Evolutionary conservation across 148 eudicot genomes (phyloP).

Genomic region (Limonium bicolor): DNA sequence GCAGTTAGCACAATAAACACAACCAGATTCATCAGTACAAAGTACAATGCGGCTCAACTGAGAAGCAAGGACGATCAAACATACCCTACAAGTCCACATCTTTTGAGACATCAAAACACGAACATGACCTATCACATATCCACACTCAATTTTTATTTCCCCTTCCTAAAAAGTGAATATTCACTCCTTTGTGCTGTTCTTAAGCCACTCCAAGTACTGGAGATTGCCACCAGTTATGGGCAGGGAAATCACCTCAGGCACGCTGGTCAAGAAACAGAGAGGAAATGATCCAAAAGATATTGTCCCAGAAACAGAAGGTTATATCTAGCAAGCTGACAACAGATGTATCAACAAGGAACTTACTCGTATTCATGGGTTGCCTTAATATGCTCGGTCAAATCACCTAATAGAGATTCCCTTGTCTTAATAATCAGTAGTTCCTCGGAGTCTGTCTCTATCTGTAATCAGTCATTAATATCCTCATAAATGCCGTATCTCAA

Average conservation of each 20-base stretch:
- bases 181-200: constrained; percentile 74
- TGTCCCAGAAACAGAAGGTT: background rate
- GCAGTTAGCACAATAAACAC: no score
- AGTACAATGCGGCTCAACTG: no score
- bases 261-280: constrained; percentile 20
- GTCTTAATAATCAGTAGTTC: constrained; percentile 95
- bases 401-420: constrained; percentile 78
- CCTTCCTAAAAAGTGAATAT: no score
- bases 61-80: no score
- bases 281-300: background rate
- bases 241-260: constrained; percentile 89
- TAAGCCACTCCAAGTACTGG: constrained; percentile 86
- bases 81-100: no score
- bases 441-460: constrained; percentile 91
- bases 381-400: constrained; percentile 84
- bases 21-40: no score
- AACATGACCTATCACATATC: no score
- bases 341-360: constrained; percentile 11
- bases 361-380: constrained; percentile 97
- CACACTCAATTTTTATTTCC: no score
- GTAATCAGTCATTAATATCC: constrained; percentile 4
- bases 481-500: background rate
- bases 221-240: constrained; percentile 73
- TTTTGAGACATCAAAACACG: no score
- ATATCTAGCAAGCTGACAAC: background rate